Evolutionary conservation across 495 filamentous ascomycete genomes (phyloP).

Genomic region (Xeromyces bisporus): DNA sequence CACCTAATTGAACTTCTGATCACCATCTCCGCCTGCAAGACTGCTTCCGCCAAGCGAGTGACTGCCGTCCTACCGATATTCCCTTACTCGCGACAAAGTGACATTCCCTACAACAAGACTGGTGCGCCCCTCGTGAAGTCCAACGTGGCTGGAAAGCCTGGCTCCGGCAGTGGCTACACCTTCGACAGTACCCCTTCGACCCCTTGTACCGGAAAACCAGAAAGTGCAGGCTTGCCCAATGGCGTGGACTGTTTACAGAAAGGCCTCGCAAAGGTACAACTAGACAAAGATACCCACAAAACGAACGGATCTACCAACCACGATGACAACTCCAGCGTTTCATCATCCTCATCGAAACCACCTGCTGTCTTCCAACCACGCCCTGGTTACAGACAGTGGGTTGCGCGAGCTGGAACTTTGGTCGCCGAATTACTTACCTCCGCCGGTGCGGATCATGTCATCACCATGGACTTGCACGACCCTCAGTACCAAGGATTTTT

Average conservation of each 20-base stretch:
- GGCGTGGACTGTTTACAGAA: slow-evolving; percentile 47
- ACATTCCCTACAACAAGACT: slow-evolving; percentile 87
- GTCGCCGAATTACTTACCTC: slow-evolving; percentile 90
- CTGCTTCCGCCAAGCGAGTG: slow-evolving; percentile 76
- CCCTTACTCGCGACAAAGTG: slow-evolving; percentile 87
- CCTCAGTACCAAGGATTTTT: slow-evolving; percentile 99
- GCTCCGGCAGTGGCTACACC: slow-evolving; percentile 50
- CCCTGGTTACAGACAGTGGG: slow-evolving; percentile 95
- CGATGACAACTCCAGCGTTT: slow-evolving; percentile 38
- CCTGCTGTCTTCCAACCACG: slow-evolving; percentile 53
- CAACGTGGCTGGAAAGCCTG: slow-evolving; percentile 27
- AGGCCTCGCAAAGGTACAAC: slow-evolving; percentile 43
- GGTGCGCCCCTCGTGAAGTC: slow-evolving; percentile 73
- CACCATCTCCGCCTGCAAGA: slow-evolving; percentile 93
- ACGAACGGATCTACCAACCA: slow-evolving; percentile 34
- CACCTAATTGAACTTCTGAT: slow-evolving; percentile 91
- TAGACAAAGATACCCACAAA: slow-evolving; percentile 27
- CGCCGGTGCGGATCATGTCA: slow-evolving; percentile 89
- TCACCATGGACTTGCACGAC: slow-evolving; percentile 93
- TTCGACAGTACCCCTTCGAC: slow-evolving; percentile 88
- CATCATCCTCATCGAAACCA: slow-evolving; percentile 25
- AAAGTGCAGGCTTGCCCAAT: slow-evolving; percentile 43
- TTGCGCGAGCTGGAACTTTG: slow-evolving; percentile 89
- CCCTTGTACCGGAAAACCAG: slow-evolving; percentile 49
- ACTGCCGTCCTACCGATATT: slow-evolving; percentile 92